phyloP scores from a whole-genome alignment of 2,329 filamentous ascomycete species.

The Alternaria dauci region DNA sequence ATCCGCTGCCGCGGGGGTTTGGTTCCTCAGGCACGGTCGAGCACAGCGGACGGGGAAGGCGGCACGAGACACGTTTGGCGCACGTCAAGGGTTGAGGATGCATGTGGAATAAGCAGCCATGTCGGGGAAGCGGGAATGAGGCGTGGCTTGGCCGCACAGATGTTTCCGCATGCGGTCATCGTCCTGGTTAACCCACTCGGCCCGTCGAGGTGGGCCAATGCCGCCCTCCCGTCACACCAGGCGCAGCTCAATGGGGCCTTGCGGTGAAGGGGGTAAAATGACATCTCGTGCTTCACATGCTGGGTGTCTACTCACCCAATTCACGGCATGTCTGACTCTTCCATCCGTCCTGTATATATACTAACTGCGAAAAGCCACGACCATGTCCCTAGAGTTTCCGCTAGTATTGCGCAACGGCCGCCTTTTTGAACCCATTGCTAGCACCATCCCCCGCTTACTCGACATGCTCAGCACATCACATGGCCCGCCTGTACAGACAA shows the following conservation, averaged over 20 bases:
- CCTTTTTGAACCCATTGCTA: conserved; percentile 26
- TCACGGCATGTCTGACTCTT: conserved; percentile 32
- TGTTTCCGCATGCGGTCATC: conserved; percentile 25
- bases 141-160: conserved; percentile 15
- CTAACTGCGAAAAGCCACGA: conserved; percentile 25
- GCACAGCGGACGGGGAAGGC: conserved; percentile 41
- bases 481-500: conserved; percentile 26
- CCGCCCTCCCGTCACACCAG: conserved; percentile 40
- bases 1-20: conserved; percentile 34
- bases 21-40: conserved; percentile 26
- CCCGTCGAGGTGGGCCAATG: conserved; percentile 36
- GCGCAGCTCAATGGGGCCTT: conserved; percentile 31
- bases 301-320: conserved; percentile 37
- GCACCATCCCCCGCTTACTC: conserved; percentile 23
- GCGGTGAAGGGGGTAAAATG: conserved; percentile 42
- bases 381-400: conserved; percentile 32
- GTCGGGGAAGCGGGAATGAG: conserved; percentile 33
- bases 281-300: conserved; percentile 37
- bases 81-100: conserved; percentile 20
- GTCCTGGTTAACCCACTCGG: conserved; percentile 32
- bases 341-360: conserved; percentile 29
- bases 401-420: conserved; percentile 29
- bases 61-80: conserved; percentile 36
- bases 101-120: conserved; percentile 27
- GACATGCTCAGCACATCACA: conserved; percentile 40